A percentile compares a stretch with the other conserved stretches of the same genome.
Conservation (phyloP, 2,329 filamentous ascomycete genomes). For the Fusarium tricinctum region DNA sequence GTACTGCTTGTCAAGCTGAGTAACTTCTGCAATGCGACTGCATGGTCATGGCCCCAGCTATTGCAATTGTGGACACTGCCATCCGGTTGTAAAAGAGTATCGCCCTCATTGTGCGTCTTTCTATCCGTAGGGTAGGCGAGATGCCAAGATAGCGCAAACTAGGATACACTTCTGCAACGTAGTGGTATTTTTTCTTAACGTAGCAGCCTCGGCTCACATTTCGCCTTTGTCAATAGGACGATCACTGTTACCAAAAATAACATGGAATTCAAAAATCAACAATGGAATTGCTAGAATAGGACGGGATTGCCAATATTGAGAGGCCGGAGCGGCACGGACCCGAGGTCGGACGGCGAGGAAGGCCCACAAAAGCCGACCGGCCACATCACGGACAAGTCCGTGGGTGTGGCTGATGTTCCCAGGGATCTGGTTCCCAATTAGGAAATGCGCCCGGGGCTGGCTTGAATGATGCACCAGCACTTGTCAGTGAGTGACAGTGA, state of each 20-base stretch:
- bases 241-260: conserved; percentile 38
- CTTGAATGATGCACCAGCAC: neutral
- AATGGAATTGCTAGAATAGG: conserved; percentile 12
- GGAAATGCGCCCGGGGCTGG: conserved; percentile 27
- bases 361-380: conserved; percentile 34
- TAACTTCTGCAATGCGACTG: neutral
- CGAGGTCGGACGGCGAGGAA: conserved; percentile 21
- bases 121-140: conserved; percentile 28
- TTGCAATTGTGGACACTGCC: conserved; percentile 14
- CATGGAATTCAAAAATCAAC: conserved; percentile 6
- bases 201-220: neutral
- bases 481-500: conserved; percentile 18
- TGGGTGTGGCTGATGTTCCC: conserved; percentile 28
- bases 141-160: neutral
- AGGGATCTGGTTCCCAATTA: conserved; percentile 16
- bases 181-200: neutral
- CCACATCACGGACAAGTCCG: conserved; percentile 30
- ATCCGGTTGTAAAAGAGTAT: conserved; percentile 8
- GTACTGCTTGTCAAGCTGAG: neutral
- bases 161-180: neutral
- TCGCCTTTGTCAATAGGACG: neutral
- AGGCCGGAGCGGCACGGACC: conserved; percentile 42
- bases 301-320: conserved; percentile 11
- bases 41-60: conserved; percentile 9
- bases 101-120: neutral